A percentile compares a stretch with the other conserved stretches of the same genome.
Conservation (phyloP, 2,329 filamentous ascomycete genomes). For the Thelonectria discophora region DNA sequence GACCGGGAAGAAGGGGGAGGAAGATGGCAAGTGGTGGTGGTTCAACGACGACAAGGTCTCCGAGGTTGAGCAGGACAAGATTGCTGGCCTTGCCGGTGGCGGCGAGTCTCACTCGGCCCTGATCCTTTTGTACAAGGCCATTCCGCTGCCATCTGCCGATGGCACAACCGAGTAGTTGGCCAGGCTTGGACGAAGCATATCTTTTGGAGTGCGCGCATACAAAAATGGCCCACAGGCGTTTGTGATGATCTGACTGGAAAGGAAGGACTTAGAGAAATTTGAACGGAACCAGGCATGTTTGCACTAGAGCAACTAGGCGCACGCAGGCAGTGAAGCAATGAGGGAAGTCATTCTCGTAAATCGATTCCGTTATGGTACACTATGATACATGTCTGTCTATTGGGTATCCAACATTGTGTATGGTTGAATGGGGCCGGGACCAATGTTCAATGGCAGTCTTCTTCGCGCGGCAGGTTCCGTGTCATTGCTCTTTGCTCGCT, state of each 20-base stretch:
- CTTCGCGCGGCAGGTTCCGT: not conserved
- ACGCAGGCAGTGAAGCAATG: slow-evolving; percentile 30
- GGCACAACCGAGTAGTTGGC: slow-evolving; percentile 46
- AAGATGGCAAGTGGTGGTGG: slow-evolving; percentile 99
- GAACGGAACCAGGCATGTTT: slow-evolving; percentile 22
- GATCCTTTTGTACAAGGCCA: slow-evolving; percentile 80
- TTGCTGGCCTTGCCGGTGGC: slow-evolving; percentile 87
- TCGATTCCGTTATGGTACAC: slow-evolving; percentile 19
- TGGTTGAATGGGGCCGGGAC: not conserved
- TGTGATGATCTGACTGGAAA: slow-evolving; percentile 13
- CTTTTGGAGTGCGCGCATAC: slow-evolving; percentile 1
- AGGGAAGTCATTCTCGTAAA: slow-evolving; percentile 27
- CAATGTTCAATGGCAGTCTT: not conserved
- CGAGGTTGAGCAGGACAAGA: slow-evolving; percentile 91
- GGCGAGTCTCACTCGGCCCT: slow-evolving; percentile 87
- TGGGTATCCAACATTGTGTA: slow-evolving; percentile 25
- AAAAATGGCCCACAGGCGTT: slow-evolving; percentile 19
- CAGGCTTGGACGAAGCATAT: not conserved
- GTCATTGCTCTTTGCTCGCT: slow-evolving; percentile 11
- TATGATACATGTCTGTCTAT: slow-evolving; percentile 32
- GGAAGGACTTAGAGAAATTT: slow-evolving; percentile 16
- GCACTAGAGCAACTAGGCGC: slow-evolving; percentile 27
- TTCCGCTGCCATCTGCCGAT: slow-evolving; percentile 70
- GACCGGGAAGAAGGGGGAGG: slow-evolving; percentile 79
- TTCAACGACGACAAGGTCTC: slow-evolving; percentile 99